A percentile compares a stretch with the other conserved stretches of the same genome.
These are phyloP conservation scores for Apiospora rasikravindrae DNA, from an alignment of 2,329 filamentous ascomycete species.

Conservation along the genomic window DNA sequence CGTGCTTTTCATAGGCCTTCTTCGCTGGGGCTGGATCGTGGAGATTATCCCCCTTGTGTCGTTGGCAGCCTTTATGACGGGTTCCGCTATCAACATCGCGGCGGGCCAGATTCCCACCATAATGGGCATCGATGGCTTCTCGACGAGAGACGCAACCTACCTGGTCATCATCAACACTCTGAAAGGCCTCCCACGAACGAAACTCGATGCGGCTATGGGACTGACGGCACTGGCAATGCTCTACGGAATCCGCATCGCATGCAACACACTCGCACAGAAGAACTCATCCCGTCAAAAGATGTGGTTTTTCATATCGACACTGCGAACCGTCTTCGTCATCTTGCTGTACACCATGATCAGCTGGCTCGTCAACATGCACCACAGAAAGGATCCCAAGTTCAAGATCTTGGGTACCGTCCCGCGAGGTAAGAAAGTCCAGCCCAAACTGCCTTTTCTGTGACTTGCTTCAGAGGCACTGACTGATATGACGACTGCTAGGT, in stretches of 20 bases:
- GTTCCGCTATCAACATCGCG: constrained; percentile 87
- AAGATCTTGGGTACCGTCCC: constrained; percentile 78
- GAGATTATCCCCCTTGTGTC: constrained; percentile 91
- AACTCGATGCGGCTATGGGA: constrained; percentile 85
- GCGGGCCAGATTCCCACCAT: constrained; percentile 82
- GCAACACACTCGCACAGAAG: constrained; percentile 70
- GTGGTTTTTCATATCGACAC: constrained; percentile 89
- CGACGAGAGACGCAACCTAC: constrained; percentile 80
- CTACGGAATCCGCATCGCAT: constrained; percentile 73
- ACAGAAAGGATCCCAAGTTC: constrained; percentile 68
- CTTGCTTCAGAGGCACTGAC: no score
- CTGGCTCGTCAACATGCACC: constrained; percentile 79
- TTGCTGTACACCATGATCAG: constrained; percentile 90
- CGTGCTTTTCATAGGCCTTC: constrained; percentile 77
- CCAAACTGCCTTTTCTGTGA: no score
- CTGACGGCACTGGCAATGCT: constrained; percentile 80
- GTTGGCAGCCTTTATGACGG: constrained; percentile 96
- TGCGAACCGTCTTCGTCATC: constrained; percentile 91
- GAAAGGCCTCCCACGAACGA: constrained; percentile 69
- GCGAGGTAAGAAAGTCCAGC: constrained; percentile 57
- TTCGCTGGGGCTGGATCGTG: constrained; percentile 86
- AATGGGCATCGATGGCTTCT: constrained; percentile 78
- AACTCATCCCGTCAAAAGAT: constrained; percentile 72
- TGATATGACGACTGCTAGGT: constrained; percentile 48
- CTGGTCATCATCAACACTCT: constrained; percentile 82